Base-by-base conservation (phyloP, 2,329 filamentous ascomycete species). In the Chalaropsis ovoidea region DNA sequence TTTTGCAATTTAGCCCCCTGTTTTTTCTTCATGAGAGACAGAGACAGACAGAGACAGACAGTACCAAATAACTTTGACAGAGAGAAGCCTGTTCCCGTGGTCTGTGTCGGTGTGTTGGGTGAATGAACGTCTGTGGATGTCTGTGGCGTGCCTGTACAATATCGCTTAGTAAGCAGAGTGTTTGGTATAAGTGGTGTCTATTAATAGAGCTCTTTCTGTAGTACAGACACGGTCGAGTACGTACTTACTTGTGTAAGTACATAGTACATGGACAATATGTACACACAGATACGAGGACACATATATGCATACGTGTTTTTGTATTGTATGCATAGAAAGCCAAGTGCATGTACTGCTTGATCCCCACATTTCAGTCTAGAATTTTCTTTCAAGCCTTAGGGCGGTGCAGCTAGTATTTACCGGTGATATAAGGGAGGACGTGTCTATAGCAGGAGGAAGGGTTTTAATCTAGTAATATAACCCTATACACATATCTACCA, bases 1-100 rank as follows among this genome's bases (percentile, higher is more conserved):
- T 39, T 58, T 39, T 11, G 31, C 54, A 58, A 58, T 58, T 58
- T 58, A 58, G 31, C 27, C 54, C 43, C 54, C 27, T 58, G 54
- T 22, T 17, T 35, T 39, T 58, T 58, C 54, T 58, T 58, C 54
- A 58, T 58, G n/a, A n/a, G 43, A 8, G 4, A 10, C 8, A 39
- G 35, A 39, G 35, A 10, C 3, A 39, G 35, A 39, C 3, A 10
- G 35, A 10, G 35, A 39, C 5, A 39, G 35, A 10, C 3, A 39
- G 8, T 35, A 35, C 7, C 31, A 35, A 39, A 1, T 39, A 39
- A 10, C 5, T 39, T 39, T 39, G 35, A 39, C 35, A 39, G 8
- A 6, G 8, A 10, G 35, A 7, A 39, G 35, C 35, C 8, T 39
- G 31, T 31, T 2, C 31, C 31, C 8, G 13, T 10, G 43, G 2